A percentile compares a stretch with the other conserved stretches of the same genome.
Conservation (phyloP, 495 filamentous ascomycete genomes). For the Neurospora sp. region DNA sequence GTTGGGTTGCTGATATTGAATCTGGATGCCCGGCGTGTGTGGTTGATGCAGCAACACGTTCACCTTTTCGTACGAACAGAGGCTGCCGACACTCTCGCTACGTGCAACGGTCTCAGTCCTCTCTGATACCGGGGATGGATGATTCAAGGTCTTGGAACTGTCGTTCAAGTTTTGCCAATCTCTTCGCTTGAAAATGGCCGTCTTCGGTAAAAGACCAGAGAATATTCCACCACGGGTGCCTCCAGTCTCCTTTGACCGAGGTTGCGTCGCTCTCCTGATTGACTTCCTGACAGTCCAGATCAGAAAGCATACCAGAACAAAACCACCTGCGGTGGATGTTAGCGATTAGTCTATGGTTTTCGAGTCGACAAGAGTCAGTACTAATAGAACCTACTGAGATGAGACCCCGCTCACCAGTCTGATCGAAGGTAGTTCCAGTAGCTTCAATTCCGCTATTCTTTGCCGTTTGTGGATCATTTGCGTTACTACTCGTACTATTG, state of each 20-base stretch:
- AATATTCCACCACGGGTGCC: background rate
- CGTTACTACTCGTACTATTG: background rate
- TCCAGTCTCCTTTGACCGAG: conserved; percentile 11
- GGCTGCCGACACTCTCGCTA: background rate
- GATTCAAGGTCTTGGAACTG: background rate
- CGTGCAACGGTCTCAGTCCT: background rate
- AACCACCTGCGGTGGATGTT: conserved; percentile 20
- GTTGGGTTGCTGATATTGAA: background rate
- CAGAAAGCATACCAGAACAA: conserved; percentile 32
- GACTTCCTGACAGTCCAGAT: conserved; percentile 28
- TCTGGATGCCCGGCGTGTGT: background rate
- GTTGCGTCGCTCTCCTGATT: conserved; percentile 16
- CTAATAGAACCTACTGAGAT: conserved; percentile 42
- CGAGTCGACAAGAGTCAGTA: conserved; percentile 5
- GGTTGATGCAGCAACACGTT: background rate
- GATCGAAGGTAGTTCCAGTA: conserved; percentile 14
- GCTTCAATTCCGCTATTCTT: conserved; percentile 6
- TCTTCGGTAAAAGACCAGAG: background rate
- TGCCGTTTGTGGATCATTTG: background rate
- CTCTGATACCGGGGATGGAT: background rate
- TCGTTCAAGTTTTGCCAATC: conserved; percentile 16
- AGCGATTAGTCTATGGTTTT: background rate
- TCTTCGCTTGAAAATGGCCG: conserved; percentile 9
- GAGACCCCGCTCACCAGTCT: conserved; percentile 31
- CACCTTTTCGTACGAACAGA: background rate